Conservation (phyloP, 495 filamentous ascomycete species). For the Hypoxylon lienhwacheense region DNA sequence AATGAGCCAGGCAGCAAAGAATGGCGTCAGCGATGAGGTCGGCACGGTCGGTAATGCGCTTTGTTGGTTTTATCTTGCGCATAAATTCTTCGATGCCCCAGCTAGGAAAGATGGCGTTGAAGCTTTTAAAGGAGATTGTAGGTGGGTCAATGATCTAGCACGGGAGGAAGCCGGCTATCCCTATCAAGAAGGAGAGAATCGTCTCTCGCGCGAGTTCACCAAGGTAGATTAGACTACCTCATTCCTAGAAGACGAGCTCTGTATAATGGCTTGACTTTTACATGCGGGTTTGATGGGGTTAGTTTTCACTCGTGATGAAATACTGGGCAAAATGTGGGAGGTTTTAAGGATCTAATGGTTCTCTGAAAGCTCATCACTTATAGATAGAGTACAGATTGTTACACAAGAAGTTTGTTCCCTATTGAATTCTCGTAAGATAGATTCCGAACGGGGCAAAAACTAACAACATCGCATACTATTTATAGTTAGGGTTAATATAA, state of each 20-base stretch:
- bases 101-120: constrained; percentile 43
- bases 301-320: no score
- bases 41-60: constrained; percentile 80
- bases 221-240: constrained; percentile 28
- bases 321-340: no score
- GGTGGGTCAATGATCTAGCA: constrained; percentile 81
- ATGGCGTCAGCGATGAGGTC: constrained; percentile 78
- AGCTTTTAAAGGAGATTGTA: constrained; percentile 49
- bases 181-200: constrained; percentile 63
- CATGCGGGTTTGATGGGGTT: no score
- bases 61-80: constrained; percentile 74
- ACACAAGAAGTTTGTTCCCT: no score
- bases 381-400: no score
- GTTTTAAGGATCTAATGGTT: no score
- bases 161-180: constrained; percentile 63
- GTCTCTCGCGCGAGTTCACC: constrained; percentile 56
- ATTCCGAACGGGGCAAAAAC: no score
- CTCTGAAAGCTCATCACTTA: no score
- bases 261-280: no score
- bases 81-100: constrained; percentile 57
- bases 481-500: no score
- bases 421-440: no score
- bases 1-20: constrained; percentile 68
- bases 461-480: no score
- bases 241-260: constrained; percentile 7